Evolutionary conservation across 768 basidiomycete species (phyloP).

Genomic region (Serendipita sp.): DNA sequence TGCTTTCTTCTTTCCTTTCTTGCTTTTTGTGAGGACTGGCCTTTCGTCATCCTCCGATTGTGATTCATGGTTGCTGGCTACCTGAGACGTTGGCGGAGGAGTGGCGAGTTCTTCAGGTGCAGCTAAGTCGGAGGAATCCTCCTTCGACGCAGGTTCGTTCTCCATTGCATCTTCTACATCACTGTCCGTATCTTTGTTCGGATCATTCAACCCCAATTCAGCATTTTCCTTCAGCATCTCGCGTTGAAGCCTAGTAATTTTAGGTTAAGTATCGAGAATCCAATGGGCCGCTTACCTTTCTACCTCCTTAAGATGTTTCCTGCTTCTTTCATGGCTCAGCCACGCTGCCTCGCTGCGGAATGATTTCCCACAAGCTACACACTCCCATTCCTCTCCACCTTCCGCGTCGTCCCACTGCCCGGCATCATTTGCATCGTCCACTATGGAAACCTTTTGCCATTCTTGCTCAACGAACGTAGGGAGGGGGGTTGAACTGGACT

Average conservation of each 20-base stretch:
- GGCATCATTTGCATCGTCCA: conserved; percentile 38
- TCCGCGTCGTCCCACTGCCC: conserved; percentile 53
- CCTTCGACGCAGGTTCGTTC: neutral
- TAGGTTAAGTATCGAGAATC: neutral
- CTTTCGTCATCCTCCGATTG: neutral
- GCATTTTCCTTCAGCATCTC: conserved; percentile 67
- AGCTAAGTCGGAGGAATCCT: neutral
- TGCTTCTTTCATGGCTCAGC: conserved; percentile 91
- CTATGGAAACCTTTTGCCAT: conserved; percentile 54
- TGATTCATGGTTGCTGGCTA: neutral
- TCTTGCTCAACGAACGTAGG: conserved; percentile 61
- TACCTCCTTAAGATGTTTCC: conserved; percentile 82
- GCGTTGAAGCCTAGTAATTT: conserved; percentile 32
- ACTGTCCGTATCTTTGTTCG: conserved; percentile 15
- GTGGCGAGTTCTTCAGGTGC: neutral
- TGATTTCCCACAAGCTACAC: conserved; percentile 81
- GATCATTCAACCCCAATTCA: conserved; percentile 36
- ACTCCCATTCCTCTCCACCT: conserved; percentile 76
- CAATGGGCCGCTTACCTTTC: conserved; percentile 31
- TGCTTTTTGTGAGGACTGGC: neutral
- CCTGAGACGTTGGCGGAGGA: neutral
- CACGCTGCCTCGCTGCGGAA: conserved; percentile 89
- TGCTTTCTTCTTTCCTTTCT: neutral
- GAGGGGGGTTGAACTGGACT: conserved; percentile 20
- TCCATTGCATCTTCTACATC: conserved; percentile 11